Conservation (phyloP, 1,139 yeast species). For the Magnusiomyces sp. region DNA sequence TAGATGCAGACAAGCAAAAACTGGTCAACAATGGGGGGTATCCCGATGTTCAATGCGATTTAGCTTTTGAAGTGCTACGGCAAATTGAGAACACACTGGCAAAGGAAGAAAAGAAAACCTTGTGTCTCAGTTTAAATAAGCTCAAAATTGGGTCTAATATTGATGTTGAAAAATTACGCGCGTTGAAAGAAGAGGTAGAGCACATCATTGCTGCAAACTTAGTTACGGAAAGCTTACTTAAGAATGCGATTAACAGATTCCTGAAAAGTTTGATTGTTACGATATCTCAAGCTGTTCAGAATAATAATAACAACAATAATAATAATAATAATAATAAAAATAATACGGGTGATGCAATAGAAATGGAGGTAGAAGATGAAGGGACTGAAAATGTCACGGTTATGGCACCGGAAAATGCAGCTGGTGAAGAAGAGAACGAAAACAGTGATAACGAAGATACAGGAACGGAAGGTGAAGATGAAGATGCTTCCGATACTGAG, state of each 20-base stretch:
- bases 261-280: slow-evolving; percentile 15
- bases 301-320: neutral
- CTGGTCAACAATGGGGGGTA: slow-evolving; percentile 40
- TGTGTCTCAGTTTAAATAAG: slow-evolving; percentile 46
- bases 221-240: slow-evolving; percentile 37
- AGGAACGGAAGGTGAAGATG: neutral
- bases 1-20: slow-evolving; percentile 6
- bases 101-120: slow-evolving; percentile 47
- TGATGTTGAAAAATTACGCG: slow-evolving; percentile 14
- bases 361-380: slow-evolving; percentile 1
- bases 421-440: neutral
- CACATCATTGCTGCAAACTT: slow-evolving; percentile 25
- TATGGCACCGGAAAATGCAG: neutral
- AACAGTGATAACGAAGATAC: neutral
- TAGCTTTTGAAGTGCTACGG: slow-evolving; percentile 49
- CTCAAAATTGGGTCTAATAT: slow-evolving; percentile 34
- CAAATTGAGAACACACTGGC: slow-evolving; percentile 21
- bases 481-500: neutral
- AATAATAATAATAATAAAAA: neutral
- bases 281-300: neutral
- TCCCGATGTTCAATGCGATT: slow-evolving; percentile 48
- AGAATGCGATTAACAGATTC: slow-evolving; percentile 43
- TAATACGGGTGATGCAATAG: neutral
- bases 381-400: neutral
- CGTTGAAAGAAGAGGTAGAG: slow-evolving; percentile 18